A percentile compares a stretch with the other conserved stretches of the same genome.
phyloP scores from a whole-genome alignment of 345 rosid genomes.

The Ailanthus altissimus region DNA sequence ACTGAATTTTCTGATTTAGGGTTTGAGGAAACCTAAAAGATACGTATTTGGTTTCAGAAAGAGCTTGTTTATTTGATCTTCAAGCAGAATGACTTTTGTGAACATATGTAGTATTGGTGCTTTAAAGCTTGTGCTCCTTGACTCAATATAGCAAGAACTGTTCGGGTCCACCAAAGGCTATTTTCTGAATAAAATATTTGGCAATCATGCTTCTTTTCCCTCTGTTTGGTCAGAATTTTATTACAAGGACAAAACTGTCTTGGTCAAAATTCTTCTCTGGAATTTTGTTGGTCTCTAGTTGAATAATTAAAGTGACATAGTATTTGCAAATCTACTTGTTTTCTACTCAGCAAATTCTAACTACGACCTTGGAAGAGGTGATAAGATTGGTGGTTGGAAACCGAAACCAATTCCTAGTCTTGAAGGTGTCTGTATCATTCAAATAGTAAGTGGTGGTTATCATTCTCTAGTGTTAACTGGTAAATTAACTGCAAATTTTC shows the following conservation, averaged over 20 bases:
- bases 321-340: slow-evolving; percentile 7
- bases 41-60: neutral
- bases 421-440: slow-evolving; percentile 53
- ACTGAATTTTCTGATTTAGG: neutral
- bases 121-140: neutral
- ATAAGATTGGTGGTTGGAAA: slow-evolving; percentile 83
- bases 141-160: neutral
- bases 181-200: neutral
- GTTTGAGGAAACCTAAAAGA: neutral
- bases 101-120: neutral
- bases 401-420: slow-evolving; percentile 72
- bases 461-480: slow-evolving; percentile 91
- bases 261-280: neutral
- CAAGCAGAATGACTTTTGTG: neutral
- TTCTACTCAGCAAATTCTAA: slow-evolving; percentile 72
- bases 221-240: neutral
- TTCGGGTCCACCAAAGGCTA: neutral
- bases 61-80: neutral
- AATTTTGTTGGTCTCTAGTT: neutral
- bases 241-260: neutral
- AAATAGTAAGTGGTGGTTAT: slow-evolving; percentile 88
- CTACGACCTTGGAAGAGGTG: slow-evolving; percentile 90
- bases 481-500: slow-evolving; percentile 31
- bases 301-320: neutral
- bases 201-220: neutral